phyloP scores from a whole-genome alignment of 768 basidiomycete genomes.

The Omphalotus guepiniiformis region DNA sequence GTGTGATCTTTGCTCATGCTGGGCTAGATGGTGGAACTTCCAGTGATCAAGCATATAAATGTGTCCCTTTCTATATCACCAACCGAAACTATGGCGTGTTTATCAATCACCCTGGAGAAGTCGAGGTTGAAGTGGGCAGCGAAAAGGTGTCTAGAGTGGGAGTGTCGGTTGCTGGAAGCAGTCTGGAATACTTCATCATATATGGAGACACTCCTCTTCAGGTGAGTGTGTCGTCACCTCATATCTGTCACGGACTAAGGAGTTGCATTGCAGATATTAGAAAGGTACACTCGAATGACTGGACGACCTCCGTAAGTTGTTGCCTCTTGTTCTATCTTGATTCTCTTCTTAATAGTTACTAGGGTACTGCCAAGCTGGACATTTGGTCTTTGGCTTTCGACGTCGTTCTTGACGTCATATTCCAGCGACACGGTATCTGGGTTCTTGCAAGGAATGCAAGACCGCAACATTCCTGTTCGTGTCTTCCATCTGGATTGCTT shows the following conservation, averaged over 20 bases:
- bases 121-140: slow-evolving; percentile 69
- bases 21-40: slow-evolving; percentile 63
- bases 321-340: slow-evolving; percentile 12
- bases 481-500: slow-evolving; percentile 79
- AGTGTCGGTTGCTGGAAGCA: slow-evolving; percentile 56
- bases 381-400: slow-evolving; percentile 75
- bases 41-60: slow-evolving; percentile 64
- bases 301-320: slow-evolving; percentile 58
- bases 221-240: slow-evolving; percentile 29
- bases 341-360: slow-evolving; percentile 19
- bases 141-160: slow-evolving; percentile 59
- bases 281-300: slow-evolving; percentile 56
- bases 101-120: slow-evolving; percentile 72
- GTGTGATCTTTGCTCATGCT: background rate
- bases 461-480: slow-evolving; percentile 56
- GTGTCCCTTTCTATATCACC: slow-evolving; percentile 65
- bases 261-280: slow-evolving; percentile 42
- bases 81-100: slow-evolving; percentile 73
- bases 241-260: background rate
- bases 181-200: slow-evolving; percentile 68
- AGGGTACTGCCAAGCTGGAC: slow-evolving; percentile 70
- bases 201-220: slow-evolving; percentile 64
- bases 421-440: slow-evolving; percentile 63
- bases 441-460: slow-evolving; percentile 69
- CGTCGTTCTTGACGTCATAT: slow-evolving; percentile 70